phyloP scores from a whole-genome alignment of 176 grass and related monocot species.

The Musa acuminata region DNA sequence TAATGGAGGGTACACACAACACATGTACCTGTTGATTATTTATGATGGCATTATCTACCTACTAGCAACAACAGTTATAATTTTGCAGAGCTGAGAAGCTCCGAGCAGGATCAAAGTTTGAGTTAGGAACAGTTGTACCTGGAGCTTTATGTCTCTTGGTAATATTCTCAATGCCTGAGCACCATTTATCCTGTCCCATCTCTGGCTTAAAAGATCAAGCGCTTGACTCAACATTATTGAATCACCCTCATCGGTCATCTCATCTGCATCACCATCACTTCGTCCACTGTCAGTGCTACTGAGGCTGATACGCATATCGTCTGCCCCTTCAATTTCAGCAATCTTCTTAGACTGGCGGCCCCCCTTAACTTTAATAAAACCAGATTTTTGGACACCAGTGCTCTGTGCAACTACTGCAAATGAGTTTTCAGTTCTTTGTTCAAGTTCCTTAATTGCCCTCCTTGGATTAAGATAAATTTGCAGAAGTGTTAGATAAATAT shows the following conservation, averaged over 20 bases:
- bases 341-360: constrained; percentile 72
- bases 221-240: constrained; percentile 93
- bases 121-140: constrained; percentile 41
- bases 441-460: constrained; percentile 62
- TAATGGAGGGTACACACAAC: not conserved
- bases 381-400: constrained; percentile 45
- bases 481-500: constrained; percentile 92
- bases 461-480: constrained; percentile 94
- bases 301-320: constrained; percentile 45
- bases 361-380: constrained; percentile 40
- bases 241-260: constrained; percentile 53
- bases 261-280: constrained; percentile 93
- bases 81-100: not conserved
- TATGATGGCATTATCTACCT: no score
- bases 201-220: constrained; percentile 78
- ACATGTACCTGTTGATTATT: no score
- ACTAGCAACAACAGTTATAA: not conserved
- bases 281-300: constrained; percentile 81
- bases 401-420: constrained; percentile 42
- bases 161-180: constrained; percentile 84
- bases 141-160: constrained; percentile 92
- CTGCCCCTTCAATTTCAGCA: constrained; percentile 82
- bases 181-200: constrained; percentile 99
- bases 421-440: constrained; percentile 47
- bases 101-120: not conserved